Evolutionary conservation across 805 yeast species (phyloP), one percentile per base, ranked within the genome.

Genomic region (Suhomyces kilbournensis): DNA sequence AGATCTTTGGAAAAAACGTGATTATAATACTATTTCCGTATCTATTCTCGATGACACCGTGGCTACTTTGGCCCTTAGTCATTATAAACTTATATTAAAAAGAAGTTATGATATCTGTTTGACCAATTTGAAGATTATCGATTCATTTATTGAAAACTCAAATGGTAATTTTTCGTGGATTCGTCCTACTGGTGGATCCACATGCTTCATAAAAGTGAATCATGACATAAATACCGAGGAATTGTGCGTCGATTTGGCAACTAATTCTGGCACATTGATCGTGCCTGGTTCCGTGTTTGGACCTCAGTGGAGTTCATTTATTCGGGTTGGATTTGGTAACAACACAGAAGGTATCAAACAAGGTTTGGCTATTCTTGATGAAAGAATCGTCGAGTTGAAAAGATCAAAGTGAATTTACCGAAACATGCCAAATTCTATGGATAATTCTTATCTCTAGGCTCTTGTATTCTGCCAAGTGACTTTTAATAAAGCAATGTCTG

Each of bases 231-330:
- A 60, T 25, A 14, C 19, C 17, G 56, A 54, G 34, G 56, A 62
- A 6, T 60, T 81, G 52, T 68, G 75, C 17, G 53, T 50, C 7
- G 70, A 66, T 7, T 60, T 81, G 35, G 77, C 77, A 6, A 65
- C 60, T 7, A 55, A 69, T 23, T 56, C 69, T 56, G 55, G 59
- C 14, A 66, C 74, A 0, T 64, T 81, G 53, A 62, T 71, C 22
- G 80, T 78, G 4, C 84, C 84, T 1, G 84, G 84, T 3, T 83
- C 78, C 51, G 66, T 71, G 1, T 79, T 80, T 59, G 69, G 63
- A 7, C 53, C 63, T 28, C 44, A 28, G 35, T 48, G 44, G 45
- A 71, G 74, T 1, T 82, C 81, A 0, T 75, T 64, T 53, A 51
- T 80, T 14, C 63, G 85, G 22, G 60, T 81, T 25, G 85, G 84